Conservation (phyloP, 2,329 filamentous ascomycete genomes). For the Teratosphaeria destructans region DNA sequence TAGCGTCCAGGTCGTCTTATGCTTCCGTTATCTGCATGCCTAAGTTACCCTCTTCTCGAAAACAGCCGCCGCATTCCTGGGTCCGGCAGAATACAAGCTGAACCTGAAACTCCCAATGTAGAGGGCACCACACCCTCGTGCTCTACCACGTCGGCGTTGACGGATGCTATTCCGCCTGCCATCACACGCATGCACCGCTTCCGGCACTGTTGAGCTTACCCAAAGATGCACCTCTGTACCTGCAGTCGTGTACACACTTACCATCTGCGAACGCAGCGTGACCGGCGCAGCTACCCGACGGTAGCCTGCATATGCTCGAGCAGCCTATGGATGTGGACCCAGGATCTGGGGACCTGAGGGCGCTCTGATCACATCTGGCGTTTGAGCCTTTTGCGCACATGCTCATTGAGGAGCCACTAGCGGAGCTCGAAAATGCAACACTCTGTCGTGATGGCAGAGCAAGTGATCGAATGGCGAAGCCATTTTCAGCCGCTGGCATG, state of each 20-base stretch:
- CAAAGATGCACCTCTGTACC: background rate
- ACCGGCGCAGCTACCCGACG: conserved; percentile 14
- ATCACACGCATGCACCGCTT: background rate
- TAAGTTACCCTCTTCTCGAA: background rate
- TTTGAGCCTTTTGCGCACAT: conserved; percentile 8
- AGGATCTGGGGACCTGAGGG: conserved; percentile 6
- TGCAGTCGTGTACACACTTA: conserved; percentile 16
- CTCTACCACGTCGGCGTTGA: background rate
- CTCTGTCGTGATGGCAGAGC: background rate
- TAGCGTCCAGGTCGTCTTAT: conserved; percentile 2
- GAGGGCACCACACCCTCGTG: background rate
- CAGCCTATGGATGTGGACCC: conserved; percentile 8
- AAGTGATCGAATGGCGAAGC: background rate
- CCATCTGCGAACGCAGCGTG: conserved; percentile 25
- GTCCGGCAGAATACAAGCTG: conserved; percentile 7
- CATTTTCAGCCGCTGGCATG: background rate
- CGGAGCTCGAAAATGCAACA: background rate
- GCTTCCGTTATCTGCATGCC: conserved; percentile 15
- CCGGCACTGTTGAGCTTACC: background rate
- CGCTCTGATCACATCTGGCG: conserved; percentile 8
- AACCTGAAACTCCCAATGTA: conserved; percentile 11
- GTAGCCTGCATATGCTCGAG: conserved; percentile 20
- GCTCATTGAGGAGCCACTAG: background rate
- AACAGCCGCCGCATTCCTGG: conserved; percentile 17
- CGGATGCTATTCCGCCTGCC: background rate